phyloP scores from a whole-genome alignment of 2,329 filamentous ascomycete species.

The Helotiales sp. region DNA sequence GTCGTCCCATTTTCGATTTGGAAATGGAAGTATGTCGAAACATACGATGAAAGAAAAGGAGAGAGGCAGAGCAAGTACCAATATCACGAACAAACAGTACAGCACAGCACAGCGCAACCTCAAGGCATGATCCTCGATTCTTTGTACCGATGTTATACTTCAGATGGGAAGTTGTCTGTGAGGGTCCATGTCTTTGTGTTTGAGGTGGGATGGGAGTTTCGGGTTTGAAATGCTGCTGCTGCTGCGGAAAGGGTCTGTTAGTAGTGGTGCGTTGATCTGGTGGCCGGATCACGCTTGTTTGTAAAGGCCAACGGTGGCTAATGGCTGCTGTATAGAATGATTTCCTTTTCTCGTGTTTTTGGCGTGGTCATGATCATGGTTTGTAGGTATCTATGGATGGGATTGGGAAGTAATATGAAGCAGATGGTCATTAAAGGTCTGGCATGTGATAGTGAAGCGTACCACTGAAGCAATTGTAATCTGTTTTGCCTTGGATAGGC shows the following conservation, averaged over 20 bases:
- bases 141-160: constrained; percentile 23
- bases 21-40: constrained; percentile 11
- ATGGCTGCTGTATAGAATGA: constrained; percentile 30
- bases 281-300: not conserved
- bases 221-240: constrained; percentile 3
- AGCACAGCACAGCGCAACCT: not conserved
- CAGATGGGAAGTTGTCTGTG: constrained; percentile 1
- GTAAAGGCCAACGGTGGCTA: not conserved
- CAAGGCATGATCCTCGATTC: constrained; percentile 17
- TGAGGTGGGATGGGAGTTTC: constrained; percentile 21
- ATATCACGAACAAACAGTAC: not conserved
- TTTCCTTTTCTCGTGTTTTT: constrained; percentile 19
- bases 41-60: constrained; percentile 22
- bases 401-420: constrained; percentile 28
- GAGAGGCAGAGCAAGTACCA: not conserved
- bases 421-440: constrained; percentile 18
- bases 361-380: constrained; percentile 4
- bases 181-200: constrained; percentile 5
- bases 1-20: constrained; percentile 13
- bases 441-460: constrained; percentile 1
- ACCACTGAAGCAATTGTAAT: too few species aligned
- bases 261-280: not conserved
- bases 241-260: not conserved
- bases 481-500: too few species aligned
- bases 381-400: constrained; percentile 26